These are phyloP conservation scores for Ceratocystis cacaofunesta DNA, from an alignment of 2,329 filamentous ascomycete genomes.

Conservation along the genomic window DNA sequence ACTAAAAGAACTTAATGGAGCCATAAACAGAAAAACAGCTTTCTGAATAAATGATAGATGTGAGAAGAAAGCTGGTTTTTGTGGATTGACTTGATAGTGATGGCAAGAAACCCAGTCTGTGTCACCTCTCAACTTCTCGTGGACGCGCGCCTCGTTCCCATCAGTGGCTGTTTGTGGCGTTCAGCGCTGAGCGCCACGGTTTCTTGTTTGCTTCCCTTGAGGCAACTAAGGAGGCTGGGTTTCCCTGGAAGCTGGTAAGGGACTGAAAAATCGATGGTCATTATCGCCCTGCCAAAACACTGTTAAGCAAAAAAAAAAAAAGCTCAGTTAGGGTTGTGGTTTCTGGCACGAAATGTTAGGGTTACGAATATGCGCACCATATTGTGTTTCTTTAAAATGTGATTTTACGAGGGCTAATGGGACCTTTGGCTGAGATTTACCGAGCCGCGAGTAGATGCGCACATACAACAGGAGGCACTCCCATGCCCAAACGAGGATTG, in stretches of 20 bases:
- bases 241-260: background rate
- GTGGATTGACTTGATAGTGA: background rate
- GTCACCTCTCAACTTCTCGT: too few relatives aligned
- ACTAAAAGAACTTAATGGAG: background rate
- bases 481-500: background rate
- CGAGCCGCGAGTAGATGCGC: background rate
- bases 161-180: background rate
- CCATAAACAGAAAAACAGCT: background rate
- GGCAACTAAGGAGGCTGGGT: background rate
- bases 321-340: background rate
- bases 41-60: background rate
- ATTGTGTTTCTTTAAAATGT: background rate
- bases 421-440: background rate
- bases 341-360: background rate
- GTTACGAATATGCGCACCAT: background rate
- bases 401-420: background rate
- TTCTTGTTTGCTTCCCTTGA: background rate
- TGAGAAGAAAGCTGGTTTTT: background rate
- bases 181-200: background rate
- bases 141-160: too few relatives aligned
- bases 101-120: too few relatives aligned
- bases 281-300: background rate
- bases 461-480: background rate
- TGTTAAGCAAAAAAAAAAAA: background rate
- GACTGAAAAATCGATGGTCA: background rate